Percentiles rank a stretch among this genome's conserved stretches.
Evolutionary conservation across 139 green algal genomes (phyloP).

Genomic region (Micractinium conductrix): DNA sequence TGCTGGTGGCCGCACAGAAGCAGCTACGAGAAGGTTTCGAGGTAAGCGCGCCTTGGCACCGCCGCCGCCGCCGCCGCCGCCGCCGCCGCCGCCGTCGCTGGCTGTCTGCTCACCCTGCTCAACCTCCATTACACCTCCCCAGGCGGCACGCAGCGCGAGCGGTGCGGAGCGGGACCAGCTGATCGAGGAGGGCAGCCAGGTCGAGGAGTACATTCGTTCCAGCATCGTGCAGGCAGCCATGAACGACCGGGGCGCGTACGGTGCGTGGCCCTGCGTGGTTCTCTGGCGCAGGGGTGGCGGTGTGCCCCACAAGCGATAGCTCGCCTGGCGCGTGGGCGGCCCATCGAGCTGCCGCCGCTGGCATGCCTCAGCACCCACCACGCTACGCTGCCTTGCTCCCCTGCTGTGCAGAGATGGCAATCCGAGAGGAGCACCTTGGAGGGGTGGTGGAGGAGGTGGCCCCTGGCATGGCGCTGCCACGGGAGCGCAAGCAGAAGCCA

Average conservation of each 20-base stretch:
- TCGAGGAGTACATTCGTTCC: slow-evolving; percentile 29
- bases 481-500: slow-evolving; percentile 30
- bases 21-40: slow-evolving; percentile 40
- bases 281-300: too few species aligned
- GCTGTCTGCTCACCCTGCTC: background rate
- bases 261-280: background rate
- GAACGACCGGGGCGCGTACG: slow-evolving; percentile 37
- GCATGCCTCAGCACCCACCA: background rate
- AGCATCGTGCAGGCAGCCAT: slow-evolving; percentile 42
- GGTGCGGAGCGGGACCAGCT: slow-evolving; percentile 24
- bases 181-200: slow-evolving; percentile 31
- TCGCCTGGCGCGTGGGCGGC: too few species aligned
- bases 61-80: background rate
- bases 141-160: slow-evolving; percentile 10
- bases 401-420: slow-evolving; percentile 33
- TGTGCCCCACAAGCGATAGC: too few species aligned
- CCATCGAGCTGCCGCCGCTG: background rate
- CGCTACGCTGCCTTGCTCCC: background rate
- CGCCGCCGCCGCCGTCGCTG: background rate
- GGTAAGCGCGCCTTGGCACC: too few species aligned
- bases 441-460: slow-evolving; percentile 25
- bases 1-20: slow-evolving; percentile 29
- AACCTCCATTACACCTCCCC: background rate
- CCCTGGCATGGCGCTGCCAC: slow-evolving; percentile 39
- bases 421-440: slow-evolving; percentile 21